Evolutionary conservation across 73 alveolate genomes (phyloP).

Genomic region (Blepharisma japonicum): DNA sequence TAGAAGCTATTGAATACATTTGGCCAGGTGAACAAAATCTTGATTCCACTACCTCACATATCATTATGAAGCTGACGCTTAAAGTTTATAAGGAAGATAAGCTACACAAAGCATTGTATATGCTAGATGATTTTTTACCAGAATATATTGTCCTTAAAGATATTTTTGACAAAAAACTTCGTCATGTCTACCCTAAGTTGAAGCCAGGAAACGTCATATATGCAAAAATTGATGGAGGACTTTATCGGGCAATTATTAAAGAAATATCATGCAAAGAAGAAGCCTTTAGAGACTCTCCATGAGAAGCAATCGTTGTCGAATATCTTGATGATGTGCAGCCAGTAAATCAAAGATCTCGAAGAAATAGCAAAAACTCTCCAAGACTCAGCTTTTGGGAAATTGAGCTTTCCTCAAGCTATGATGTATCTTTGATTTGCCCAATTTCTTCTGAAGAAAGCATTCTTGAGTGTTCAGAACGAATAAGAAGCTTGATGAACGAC

Average conservation of each 20-base stretch:
- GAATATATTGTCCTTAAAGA: background rate
- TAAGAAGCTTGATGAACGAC: background rate
- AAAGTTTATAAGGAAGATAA: background rate
- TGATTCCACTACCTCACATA: background rate
- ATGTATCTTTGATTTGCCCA: background rate
- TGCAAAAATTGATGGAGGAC: background rate
- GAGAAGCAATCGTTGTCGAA: background rate
- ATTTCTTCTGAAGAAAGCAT: too few relatives aligned
- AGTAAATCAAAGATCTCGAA: too few relatives aligned
- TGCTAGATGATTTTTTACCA: background rate
- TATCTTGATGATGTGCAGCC: too few relatives aligned
- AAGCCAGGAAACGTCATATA: background rate
- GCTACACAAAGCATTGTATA: background rate
- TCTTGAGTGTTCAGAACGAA: too few relatives aligned
- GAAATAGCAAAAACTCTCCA: background rate
- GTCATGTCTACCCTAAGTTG: background rate
- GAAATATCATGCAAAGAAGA: background rate
- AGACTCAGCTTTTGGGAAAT: conserved; percentile 25
- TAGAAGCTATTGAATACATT: background rate
- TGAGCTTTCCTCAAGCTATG: background rate
- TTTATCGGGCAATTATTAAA: background rate
- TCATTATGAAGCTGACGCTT: background rate
- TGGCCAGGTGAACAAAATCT: background rate
- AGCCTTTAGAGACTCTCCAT: background rate
- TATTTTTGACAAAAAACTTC: background rate